Evolutionary conservation across 2,329 filamentous ascomycete species (phyloP), one percentile per base, ranked within the genome.

Genomic region (Ceratocystis papillata): DNA sequence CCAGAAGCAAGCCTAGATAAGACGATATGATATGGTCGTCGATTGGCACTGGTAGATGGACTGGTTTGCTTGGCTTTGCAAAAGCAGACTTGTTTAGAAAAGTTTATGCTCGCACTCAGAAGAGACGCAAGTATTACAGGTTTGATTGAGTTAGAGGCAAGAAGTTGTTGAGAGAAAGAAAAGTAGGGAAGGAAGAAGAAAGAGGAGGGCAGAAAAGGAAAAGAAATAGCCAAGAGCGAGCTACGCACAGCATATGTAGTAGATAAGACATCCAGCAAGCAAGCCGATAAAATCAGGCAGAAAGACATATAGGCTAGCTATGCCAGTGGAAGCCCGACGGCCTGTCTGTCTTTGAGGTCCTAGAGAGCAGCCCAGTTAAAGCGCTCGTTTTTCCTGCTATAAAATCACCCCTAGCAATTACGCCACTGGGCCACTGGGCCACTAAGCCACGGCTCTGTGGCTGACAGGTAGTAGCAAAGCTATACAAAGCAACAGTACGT

Each of bases 231-330:
- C 25, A 59, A 37, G 53, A 59, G 17, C 28, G 53, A 59, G 28
- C 53, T 8, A 17, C 10, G 53, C 12, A 30, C 25, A 37, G 22
- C 25, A 17, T 57, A 15, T 57, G 53, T 25, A 28, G 53, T 33
- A 33, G 53, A 59, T 59, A 33, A 59, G 53, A 59, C 53, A 59
- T 30, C 15, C 25, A 59, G 28, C 15, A 33, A 59, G 6, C 33
- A 37, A 37, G 33, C 33, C 33, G 33, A 10, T 10, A 37, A 37
- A 37, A 30, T 59, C 25, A 59, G 53, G 53, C 53, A 59, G 53
- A 59, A 59, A 59, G 28, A 59, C 28, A 22, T 30, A 12, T 7
- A 25, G 28, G 28, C 22, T 57, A 28, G 3, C 33, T 20, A 28
- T 12, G 4, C 25, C 15, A 59, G 53, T 12, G 22, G 28, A 17